These are phyloP conservation scores for Filosporella fistucella DNA, from an alignment of 495 filamentous ascomycete genomes.

Conservation along the genomic window DNA sequence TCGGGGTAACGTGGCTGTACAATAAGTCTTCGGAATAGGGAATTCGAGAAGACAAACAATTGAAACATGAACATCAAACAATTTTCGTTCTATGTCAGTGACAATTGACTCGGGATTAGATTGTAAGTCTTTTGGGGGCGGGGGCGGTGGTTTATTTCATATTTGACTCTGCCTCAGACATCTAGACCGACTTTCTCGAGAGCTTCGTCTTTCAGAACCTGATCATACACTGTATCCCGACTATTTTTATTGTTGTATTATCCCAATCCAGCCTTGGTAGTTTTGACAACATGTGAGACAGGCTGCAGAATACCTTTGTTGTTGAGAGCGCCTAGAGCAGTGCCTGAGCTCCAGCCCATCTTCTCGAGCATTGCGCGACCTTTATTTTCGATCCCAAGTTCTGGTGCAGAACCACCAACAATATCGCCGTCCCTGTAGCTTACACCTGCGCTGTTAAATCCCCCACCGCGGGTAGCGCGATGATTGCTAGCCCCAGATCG, in stretches of 20 bases:
- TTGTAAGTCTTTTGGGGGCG: too few species aligned
- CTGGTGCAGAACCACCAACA: constrained; percentile 78
- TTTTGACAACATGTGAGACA: constrained; percentile 84
- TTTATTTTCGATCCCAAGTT: constrained; percentile 77
- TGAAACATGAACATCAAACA: constrained; percentile 25
- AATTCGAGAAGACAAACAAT: constrained; percentile 49
- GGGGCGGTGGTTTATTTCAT: too few species aligned
- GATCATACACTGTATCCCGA: neutral
- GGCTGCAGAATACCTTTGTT: constrained; percentile 88
- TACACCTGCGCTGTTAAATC: constrained; percentile 35
- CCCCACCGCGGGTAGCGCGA: constrained; percentile 30
- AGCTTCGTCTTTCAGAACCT: neutral
- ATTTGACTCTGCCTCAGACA: too few species aligned
- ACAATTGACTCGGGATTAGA: too few species aligned
- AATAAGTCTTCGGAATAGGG: constrained; percentile 63
- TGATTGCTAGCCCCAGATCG: constrained; percentile 11
- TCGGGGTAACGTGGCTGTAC: constrained; percentile 72
- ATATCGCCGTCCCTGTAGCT: constrained; percentile 82
- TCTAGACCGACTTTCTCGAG: too few species aligned
- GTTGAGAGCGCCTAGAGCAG: constrained; percentile 73
- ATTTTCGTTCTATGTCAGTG: constrained; percentile 1
- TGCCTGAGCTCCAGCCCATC: constrained; percentile 94
- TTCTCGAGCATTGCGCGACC: constrained; percentile 90
- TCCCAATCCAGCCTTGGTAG: constrained; percentile 77
- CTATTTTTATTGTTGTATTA: constrained; percentile 32